Percentiles rank a stretch among this genome's conserved stretches.
phyloP scores from a whole-genome alignment of 1,284 basidiomycete genomes.

The Clitocybe nebularis region DNA sequence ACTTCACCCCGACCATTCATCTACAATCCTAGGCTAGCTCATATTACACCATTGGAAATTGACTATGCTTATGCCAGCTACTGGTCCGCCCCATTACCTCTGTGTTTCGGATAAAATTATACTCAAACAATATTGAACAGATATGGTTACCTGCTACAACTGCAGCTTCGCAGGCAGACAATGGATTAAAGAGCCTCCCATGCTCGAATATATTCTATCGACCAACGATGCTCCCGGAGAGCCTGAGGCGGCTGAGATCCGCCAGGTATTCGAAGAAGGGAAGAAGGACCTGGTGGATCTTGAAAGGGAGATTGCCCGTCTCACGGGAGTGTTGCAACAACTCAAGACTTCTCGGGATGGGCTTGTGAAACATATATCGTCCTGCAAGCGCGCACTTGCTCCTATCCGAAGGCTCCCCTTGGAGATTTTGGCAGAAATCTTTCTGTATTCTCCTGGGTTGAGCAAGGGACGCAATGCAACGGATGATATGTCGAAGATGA shows the following conservation, averaged over 20 bases:
- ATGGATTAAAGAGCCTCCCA: background rate
- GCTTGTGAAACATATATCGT: background rate
- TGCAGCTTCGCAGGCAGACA: background rate
- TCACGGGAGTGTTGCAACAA: background rate
- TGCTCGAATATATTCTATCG: background rate
- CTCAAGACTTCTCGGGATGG: background rate
- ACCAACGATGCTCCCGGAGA: background rate
- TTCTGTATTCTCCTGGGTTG: background rate
- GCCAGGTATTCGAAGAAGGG: background rate
- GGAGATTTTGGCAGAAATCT: conserved; percentile 4
- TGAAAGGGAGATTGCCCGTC: background rate
- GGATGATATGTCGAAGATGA: background rate
- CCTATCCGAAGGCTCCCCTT: conserved; percentile 2
- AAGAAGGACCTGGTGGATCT: background rate
- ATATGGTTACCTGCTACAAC: background rate
- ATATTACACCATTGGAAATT: no score
- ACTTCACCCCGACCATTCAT: no score
- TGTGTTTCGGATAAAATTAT: no score
- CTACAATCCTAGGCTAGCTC: no score
- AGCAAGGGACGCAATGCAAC: background rate
- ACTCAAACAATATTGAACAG: no score
- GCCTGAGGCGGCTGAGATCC: background rate
- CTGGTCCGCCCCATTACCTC: no score
- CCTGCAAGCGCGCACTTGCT: conserved; percentile 1
- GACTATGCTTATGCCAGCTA: no score